Conservation (phyloP, 345 rosid genomes). For the Eucalyptus brandiana region DNA sequence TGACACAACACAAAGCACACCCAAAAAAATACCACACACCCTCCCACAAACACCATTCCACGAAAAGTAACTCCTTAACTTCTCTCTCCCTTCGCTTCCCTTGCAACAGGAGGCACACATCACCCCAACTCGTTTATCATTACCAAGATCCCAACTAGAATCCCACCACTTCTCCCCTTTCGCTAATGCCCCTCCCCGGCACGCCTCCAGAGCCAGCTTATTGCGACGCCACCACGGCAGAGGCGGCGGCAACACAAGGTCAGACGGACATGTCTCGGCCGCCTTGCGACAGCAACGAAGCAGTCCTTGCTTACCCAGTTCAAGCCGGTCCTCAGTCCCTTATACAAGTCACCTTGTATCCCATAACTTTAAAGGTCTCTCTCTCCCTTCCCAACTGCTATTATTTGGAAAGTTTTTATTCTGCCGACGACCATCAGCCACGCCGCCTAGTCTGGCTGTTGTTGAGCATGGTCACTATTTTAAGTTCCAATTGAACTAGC, state of each 20-base stretch:
- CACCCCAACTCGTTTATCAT: background rate
- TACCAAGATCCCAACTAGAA: background rate
- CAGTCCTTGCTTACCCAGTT: conserved; percentile 32
- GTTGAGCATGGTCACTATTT: background rate
- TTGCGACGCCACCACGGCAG: background rate
- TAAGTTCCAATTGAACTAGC: background rate
- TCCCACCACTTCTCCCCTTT: background rate
- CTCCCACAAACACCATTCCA: background rate
- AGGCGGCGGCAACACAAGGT: conserved; percentile 4
- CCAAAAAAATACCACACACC: background rate
- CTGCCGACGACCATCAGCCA: background rate
- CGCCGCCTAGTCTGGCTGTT: background rate
- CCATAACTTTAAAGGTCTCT: conserved; percentile 75
- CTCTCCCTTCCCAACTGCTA: background rate
- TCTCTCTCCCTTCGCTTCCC: conserved; percentile 5
- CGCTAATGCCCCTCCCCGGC: conserved; percentile 25
- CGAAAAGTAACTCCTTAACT: conserved; percentile 10
- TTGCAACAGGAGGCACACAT: background rate
- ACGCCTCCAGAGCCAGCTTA: conserved; percentile 47
- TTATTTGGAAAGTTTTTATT: background rate
- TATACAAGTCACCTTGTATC: conserved; percentile 31
- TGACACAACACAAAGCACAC: background rate
- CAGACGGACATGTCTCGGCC: background rate
- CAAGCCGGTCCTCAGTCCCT: conserved; percentile 31
- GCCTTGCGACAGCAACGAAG: conserved; percentile 1